Percentiles rank a stretch among this genome's conserved stretches.
These are phyloP conservation scores for Poa annua DNA, from an alignment of 176 grass and related monocot species.

Conservation along the genomic window DNA sequence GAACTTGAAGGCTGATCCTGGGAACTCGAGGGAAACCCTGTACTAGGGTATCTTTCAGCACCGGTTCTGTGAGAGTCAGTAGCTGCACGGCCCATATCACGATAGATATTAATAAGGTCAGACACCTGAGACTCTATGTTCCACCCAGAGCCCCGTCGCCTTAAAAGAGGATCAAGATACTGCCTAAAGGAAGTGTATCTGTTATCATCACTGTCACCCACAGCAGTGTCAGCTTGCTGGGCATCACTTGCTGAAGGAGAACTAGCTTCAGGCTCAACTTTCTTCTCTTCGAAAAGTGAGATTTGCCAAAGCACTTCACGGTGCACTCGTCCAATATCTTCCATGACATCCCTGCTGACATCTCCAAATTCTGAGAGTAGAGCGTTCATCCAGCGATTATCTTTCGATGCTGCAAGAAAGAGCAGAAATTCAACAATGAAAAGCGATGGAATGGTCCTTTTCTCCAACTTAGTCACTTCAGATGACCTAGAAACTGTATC, in stretches of 20 bases:
- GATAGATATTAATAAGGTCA: conserved; percentile 92
- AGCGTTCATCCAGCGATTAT: conserved; percentile 96
- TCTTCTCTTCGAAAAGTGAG: conserved; percentile 74
- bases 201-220: conserved; percentile 63
- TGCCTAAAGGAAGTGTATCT: conserved; percentile 90
- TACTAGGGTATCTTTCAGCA: conserved; percentile 61
- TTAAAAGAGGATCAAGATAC: conserved; percentile 95
- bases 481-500: conserved; percentile 54
- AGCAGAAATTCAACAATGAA: conserved; percentile 96
- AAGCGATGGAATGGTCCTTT: conserved; percentile 64
- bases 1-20: conserved; percentile 64
- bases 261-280: conserved; percentile 53
- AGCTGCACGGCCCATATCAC: conserved; percentile 82
- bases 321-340: conserved; percentile 87
- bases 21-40: conserved; percentile 60
- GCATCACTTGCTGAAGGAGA: conserved; percentile 55
- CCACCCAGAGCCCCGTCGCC: conserved; percentile 80
- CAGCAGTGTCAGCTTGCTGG: conserved; percentile 51
- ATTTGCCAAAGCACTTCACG: conserved; percentile 84
- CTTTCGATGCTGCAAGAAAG: conserved; percentile 90
- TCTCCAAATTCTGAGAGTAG: conserved; percentile 92
- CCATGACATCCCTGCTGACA: conserved; percentile 77
- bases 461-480: conserved; percentile 51
- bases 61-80: conserved; percentile 61
- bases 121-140: conserved; percentile 93